Percentiles rank a stretch among this genome's conserved stretches.
phyloP scores from a whole-genome alignment of 164 flowering plant genomes.

The Chimonanthus salicifolius region DNA sequence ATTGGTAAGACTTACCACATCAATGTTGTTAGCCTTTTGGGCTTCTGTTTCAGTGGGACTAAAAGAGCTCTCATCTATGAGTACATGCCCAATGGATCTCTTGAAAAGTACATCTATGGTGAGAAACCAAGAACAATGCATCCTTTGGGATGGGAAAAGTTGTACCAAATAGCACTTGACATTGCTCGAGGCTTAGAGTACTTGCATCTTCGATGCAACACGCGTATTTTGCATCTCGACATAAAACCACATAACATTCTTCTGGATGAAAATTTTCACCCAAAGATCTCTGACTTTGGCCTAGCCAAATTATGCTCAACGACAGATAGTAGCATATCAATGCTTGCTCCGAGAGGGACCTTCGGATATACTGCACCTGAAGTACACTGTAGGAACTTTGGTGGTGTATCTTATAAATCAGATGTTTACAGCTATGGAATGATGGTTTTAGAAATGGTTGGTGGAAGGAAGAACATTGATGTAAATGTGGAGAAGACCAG shows the following conservation, averaged over 20 bases:
- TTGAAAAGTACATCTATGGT: background rate
- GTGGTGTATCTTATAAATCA: slow-evolving; percentile 1
- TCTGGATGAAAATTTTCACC: background rate
- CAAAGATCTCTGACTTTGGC: slow-evolving; percentile 13
- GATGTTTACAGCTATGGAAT: slow-evolving; percentile 15
- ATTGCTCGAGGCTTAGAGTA: slow-evolving; percentile 5
- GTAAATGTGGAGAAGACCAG: background rate
- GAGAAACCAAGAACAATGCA: background rate
- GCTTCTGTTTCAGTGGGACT: background rate
- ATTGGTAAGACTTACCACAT: slow-evolving; percentile 4
- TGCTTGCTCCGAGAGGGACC: slow-evolving; percentile 6
- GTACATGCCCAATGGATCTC: slow-evolving; percentile 9
- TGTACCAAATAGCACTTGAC: background rate
- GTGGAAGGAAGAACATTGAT: slow-evolving; percentile 1
- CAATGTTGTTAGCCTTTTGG: slow-evolving; percentile 3
- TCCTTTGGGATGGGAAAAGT: background rate
- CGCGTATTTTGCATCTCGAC: slow-evolving; percentile 2
- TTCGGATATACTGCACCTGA: slow-evolving; percentile 11
- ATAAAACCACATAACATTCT: slow-evolving; percentile 8
- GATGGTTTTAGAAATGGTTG: slow-evolving; percentile 8
- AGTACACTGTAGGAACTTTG: background rate
- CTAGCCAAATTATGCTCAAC: slow-evolving; percentile 1
- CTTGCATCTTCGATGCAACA: slow-evolving; percentile 1
- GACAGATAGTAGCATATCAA: background rate
- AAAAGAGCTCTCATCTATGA: slow-evolving; percentile 11